Conservation (phyloP, 2,329 filamentous ascomycete genomes). For the Fusarium nanum region DNA sequence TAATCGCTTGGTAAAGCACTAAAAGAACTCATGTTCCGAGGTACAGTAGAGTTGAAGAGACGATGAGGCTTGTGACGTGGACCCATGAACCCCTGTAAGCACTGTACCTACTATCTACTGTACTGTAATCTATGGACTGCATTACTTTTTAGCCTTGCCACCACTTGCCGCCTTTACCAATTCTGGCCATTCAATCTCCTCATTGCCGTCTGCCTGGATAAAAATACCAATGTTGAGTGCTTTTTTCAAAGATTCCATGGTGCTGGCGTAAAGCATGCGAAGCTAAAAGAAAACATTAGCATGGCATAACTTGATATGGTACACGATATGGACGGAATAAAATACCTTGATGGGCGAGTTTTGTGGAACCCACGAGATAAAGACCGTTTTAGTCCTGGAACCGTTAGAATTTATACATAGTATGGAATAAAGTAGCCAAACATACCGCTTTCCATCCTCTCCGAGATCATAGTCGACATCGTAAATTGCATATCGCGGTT, state of each 20-base stretch:
- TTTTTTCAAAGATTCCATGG: constrained; percentile 37
- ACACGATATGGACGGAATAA: background rate
- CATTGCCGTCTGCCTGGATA: constrained; percentile 29
- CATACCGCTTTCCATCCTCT: constrained; percentile 31
- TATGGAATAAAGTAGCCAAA: accelerated
- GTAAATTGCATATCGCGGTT: constrained; percentile 35
- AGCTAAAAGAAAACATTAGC: background rate
- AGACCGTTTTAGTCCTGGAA: constrained; percentile 28
- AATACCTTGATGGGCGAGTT: constrained; percentile 31
- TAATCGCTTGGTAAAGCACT: constrained; percentile 1
- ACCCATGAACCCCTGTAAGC: background rate
- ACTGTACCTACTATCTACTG: too few species aligned
- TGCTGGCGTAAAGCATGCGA: constrained; percentile 41
- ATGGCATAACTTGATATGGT: accelerated
- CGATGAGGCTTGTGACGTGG: background rate
- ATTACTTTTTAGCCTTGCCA: constrained; percentile 18
- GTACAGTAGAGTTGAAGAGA: background rate
- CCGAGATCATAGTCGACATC: constrained; percentile 38
- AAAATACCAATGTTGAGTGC: constrained; percentile 29
- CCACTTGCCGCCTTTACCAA: constrained; percentile 24
- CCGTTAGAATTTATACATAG: background rate
- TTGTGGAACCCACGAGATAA: constrained; percentile 38
- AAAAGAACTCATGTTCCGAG: background rate
- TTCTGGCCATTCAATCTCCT: constrained; percentile 27
- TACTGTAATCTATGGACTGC: background rate